Percentiles rank a stretch among this genome's conserved stretches.
phyloP scores from a whole-genome alignment of 345 rosid genomes.

The Salix exigua region DNA sequence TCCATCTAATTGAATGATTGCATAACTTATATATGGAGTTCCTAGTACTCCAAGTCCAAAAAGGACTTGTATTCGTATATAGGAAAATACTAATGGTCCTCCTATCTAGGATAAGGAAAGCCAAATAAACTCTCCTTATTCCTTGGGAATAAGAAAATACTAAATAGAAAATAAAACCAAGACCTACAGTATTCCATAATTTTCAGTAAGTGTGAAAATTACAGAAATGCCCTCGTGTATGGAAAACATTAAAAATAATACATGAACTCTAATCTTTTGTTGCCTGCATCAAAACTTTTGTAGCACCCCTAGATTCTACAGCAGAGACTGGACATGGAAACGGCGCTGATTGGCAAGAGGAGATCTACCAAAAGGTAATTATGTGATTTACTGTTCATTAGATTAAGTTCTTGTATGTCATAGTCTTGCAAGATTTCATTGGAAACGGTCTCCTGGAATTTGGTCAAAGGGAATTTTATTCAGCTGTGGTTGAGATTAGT shows the following conservation, averaged over 20 bases:
- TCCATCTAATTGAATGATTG: background rate
- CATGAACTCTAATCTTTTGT: background rate
- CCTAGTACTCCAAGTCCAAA: background rate
- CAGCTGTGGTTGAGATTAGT: background rate
- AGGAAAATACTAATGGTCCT: background rate
- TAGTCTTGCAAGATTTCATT: background rate
- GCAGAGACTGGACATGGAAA: conserved; percentile 64
- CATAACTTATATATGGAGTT: background rate
- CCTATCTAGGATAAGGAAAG: too few relatives aligned
- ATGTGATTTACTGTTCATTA: background rate
- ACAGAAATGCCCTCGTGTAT: too few relatives aligned
- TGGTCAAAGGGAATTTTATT: background rate
- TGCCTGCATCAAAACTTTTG: conserved; percentile 20
- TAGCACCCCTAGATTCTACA: conserved; percentile 75
- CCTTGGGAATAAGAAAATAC: background rate
- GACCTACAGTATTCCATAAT: background rate
- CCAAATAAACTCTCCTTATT: background rate
- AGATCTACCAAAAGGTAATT: conserved; percentile 74
- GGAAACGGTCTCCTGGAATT: background rate
- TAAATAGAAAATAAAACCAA: background rate
- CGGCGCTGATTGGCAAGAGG: conserved; percentile 92
- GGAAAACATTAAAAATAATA: too few relatives aligned
- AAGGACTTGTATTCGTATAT: background rate
- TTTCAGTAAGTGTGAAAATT: too few relatives aligned
- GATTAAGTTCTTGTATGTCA: background rate